Base-by-base conservation (phyloP, 163 green algal species). In the Picocystis sp. region DNA sequence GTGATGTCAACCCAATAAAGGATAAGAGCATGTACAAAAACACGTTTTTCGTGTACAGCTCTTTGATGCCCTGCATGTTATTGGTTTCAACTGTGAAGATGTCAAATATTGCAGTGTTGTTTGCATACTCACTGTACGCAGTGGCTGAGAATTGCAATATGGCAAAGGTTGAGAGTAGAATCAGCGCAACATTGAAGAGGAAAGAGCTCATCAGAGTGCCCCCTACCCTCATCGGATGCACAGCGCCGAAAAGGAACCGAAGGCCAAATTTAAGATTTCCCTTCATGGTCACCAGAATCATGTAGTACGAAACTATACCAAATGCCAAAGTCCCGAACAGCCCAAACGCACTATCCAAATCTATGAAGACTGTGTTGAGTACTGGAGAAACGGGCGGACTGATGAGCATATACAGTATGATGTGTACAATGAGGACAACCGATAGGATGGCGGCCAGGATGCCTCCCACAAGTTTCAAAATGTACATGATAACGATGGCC, bases 121-220 rank as follows among this genome's bases (percentile, higher is more conserved):
- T 67, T 11, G 84, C 88, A 55, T 96, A 97, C 24, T 81, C 64
- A 19, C 74, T 73, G 68, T 97, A 98, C 0, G 84, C 87, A 45
- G 76, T 59, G 1, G 85, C 66, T 61, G 79, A 94, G 64, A 97
- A 98, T 65, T 96, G 88, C 48, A 96, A 80, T 29, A 86, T 73
- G 24, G 88, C 86, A n/a, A 74, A 55, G 29, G 69, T 75, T 57
- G 81, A 81, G 22, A 92, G 65, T 63, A 97, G 66, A 43, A 97
- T 86, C 35, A 98, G 69, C 11, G 70, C 86, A 1, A 79, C 75
- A 71, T 98, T 98, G 72, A 98, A 94, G 2, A 98, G 78, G 66
- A 98, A 86, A 35, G 66, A 79, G 67, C 64, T 85, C 84, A 95
- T 96, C 50, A 95, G 64, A 3, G 89, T 98, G 41, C 63, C 79